Conservation (phyloP, 2,329 filamentous ascomycete species). For the Mariannaea sp. region DNA sequence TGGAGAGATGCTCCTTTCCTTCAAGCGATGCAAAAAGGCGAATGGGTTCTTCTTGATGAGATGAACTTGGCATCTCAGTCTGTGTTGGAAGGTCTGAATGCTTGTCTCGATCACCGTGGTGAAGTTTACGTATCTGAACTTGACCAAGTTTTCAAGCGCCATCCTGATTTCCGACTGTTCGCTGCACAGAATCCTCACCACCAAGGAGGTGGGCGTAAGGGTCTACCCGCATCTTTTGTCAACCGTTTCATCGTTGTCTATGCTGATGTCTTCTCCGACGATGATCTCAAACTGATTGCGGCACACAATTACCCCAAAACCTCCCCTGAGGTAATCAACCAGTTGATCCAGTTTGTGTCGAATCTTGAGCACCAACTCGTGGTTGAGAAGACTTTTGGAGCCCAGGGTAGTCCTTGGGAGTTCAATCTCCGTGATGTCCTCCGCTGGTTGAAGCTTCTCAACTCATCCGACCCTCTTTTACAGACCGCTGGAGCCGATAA, state of each 20-base stretch:
- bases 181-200: conserved; percentile 98
- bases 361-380: conserved; percentile 75
- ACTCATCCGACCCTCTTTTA: conserved; percentile 60
- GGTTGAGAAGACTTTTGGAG: conserved; percentile 61
- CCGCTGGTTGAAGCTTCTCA: conserved; percentile 76
- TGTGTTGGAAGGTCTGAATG: conserved; percentile 93
- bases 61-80: conserved; percentile 99
- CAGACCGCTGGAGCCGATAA: conserved; percentile 66
- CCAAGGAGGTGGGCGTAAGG: conserved; percentile 94
- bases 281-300: conserved; percentile 84
- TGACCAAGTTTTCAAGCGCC: conserved; percentile 89
- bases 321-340: conserved; percentile 60
- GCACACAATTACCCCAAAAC: conserved; percentile 74
- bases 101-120: conserved; percentile 93
- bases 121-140: conserved; percentile 95
- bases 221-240: conserved; percentile 92
- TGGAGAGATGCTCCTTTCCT: conserved; percentile 97
- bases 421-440: conserved; percentile 92
- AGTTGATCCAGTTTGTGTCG: conserved; percentile 80
- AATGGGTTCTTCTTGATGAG: conserved; percentile 96
- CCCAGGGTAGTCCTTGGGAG: conserved; percentile 84
- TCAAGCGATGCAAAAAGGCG: conserved; percentile 93
- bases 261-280: conserved; percentile 82
- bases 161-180: conserved; percentile 90
- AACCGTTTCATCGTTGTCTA: conserved; percentile 99